Evolutionary conservation across 306 rosid genomes (phyloP), one percentile per base, ranked within the genome.

Genomic region (Cajanus cajan): DNA sequence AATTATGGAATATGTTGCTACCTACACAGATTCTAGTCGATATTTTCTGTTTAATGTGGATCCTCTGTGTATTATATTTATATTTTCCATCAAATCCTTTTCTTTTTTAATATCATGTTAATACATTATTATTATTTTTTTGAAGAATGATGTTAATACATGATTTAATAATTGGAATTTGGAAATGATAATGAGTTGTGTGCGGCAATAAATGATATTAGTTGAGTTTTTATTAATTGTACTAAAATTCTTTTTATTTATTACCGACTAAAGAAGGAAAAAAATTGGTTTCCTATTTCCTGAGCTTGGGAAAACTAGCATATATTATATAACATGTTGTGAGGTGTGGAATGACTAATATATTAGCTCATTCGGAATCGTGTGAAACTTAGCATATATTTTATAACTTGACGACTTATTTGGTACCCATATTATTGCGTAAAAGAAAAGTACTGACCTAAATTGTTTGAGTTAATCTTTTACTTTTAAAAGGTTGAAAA

Each of bases 381-480:
- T 78, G 75, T 67, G 10, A 78, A 76, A 52, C 57, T 25, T 78
- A 68, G n/a, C n/a, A n/a, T n/a, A n/a, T n/a, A n/a, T n/a, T n/a
- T n/a, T n/a, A n/a, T n/a, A n/a, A n/a, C 39, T 16, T 9, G 1
- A 77, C 15, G 68, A 67, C 74, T 67, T 67, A 5, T 40, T 66
- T 75, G 55, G 57, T 36, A 37, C n/a, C 7, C 58, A 25, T 28
- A 24, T 11, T 43, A 75, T 45, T 76, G 39, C 70, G 79, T 74
- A 13, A 31, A 62, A 76, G 73, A 76, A 63, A 33, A 48, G 51
- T 25, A 34, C 25, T 4, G 0, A 0, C 28, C 2, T 9, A 16
- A 8, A 28, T 4, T 74, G 8, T 28, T 33, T 47, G 50, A 45
- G 62, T 76, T 28, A 16, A 48, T 16, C 18, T 13, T 61, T 19